Conservation (phyloP, 2,329 filamentous ascomycete species). For the Helminthosporium solani region DNA sequence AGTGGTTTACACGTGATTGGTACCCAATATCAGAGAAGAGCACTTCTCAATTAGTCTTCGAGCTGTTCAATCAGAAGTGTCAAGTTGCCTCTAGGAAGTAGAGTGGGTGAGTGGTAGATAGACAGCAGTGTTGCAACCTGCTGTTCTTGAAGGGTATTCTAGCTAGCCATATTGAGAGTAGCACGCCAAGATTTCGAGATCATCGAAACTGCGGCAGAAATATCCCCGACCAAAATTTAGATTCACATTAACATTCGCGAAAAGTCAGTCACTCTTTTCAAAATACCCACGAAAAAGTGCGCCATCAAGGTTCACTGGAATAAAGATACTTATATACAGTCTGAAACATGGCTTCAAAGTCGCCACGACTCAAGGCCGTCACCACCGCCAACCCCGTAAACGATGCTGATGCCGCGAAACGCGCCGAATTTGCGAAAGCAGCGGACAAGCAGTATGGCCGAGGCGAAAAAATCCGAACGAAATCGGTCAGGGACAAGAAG, state of each 20-base stretch:
- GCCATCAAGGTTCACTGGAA: background rate
- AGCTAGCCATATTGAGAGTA: background rate
- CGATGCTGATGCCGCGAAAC: conserved; percentile 32
- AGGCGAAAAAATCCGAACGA: conserved; percentile 71
- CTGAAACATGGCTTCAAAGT: conserved; percentile 23
- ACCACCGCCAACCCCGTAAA: conserved; percentile 19
- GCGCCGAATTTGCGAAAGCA: conserved; percentile 35
- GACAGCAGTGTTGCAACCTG: no score
- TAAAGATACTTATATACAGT: background rate
- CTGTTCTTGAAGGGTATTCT: no score
- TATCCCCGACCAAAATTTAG: conserved; percentile 5
- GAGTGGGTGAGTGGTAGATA: no score
- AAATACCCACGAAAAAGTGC: conserved; percentile 1
- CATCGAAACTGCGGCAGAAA: conserved; percentile 14
- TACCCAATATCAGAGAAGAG: no score
- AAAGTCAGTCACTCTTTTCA: background rate
- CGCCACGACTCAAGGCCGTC: conserved; percentile 13
- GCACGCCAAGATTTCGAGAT: conserved; percentile 13
- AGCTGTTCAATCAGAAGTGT: no score
- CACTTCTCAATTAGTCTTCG: no score
- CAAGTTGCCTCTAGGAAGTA: no score
- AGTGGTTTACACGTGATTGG: no score
- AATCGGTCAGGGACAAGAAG: conserved; percentile 83
- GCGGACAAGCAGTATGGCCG: conserved; percentile 81
- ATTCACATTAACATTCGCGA: background rate